Evolutionary conservation across 2,329 filamentous ascomycete species (phyloP).

Genomic region (Aspergillus tamarii): DNA sequence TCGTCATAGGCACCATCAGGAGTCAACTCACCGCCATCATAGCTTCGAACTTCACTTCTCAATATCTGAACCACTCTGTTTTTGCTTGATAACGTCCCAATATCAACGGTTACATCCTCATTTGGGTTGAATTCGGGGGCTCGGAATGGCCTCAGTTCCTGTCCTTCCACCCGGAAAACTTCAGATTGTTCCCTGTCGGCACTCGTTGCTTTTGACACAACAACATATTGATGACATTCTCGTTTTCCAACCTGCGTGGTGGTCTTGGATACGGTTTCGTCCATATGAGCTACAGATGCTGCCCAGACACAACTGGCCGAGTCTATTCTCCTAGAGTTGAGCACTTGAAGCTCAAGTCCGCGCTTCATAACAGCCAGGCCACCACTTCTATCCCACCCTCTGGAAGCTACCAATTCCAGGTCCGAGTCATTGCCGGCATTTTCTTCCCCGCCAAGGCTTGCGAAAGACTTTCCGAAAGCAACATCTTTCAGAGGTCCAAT

Average conservation of each 20-base stretch:
- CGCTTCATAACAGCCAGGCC: slow-evolving; percentile 76
- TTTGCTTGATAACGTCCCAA: slow-evolving; percentile 78
- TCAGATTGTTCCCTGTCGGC: slow-evolving; percentile 74
- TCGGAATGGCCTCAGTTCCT: slow-evolving; percentile 72
- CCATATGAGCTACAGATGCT: slow-evolving; percentile 59
- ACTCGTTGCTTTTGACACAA: slow-evolving; percentile 71
- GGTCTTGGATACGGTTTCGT: slow-evolving; percentile 48
- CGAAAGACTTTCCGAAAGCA: slow-evolving; percentile 65
- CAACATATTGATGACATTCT: slow-evolving; percentile 70
- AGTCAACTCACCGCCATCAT: slow-evolving; percentile 74
- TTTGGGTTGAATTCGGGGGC: slow-evolving; percentile 91
- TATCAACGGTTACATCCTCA: slow-evolving; percentile 82
- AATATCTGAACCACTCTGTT: slow-evolving; percentile 85
- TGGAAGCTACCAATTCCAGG: slow-evolving; percentile 58
- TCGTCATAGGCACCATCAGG: slow-evolving; percentile 6
- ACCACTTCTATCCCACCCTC: slow-evolving; percentile 61
- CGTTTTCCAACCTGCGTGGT: slow-evolving; percentile 60
- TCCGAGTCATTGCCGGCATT: slow-evolving; percentile 42
- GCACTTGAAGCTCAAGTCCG: slow-evolving; percentile 72
- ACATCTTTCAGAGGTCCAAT: slow-evolving; percentile 79
- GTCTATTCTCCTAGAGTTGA: slow-evolving; percentile 71
- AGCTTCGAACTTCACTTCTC: slow-evolving; percentile 83
- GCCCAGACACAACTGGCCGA: slow-evolving; percentile 81
- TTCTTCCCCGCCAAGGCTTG: slow-evolving; percentile 51
- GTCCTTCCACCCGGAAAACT: slow-evolving; percentile 74